A percentile compares a stretch with the other conserved stretches of the same genome.
phyloP scores from a whole-genome alignment of 495 filamentous ascomycete species.

The Hypoxylon rickii region DNA sequence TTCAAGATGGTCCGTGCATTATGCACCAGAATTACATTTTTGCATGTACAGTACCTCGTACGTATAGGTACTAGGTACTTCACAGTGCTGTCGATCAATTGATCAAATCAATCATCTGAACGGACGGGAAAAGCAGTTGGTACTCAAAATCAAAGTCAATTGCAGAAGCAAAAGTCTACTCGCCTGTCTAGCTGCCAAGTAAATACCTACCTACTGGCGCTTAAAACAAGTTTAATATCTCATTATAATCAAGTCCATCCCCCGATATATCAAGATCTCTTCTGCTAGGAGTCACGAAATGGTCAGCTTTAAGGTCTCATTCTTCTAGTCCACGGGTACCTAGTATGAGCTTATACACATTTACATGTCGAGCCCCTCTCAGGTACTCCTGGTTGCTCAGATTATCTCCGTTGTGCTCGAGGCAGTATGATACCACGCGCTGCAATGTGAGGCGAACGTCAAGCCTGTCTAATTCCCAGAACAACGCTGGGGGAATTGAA shows the following conservation, averaged over 20 bases:
- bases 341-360: constrained; percentile 36
- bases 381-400: constrained; percentile 26
- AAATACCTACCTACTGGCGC: too few species aligned
- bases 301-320: neutral
- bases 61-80: too few species aligned
- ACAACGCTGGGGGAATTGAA: constrained; percentile 42
- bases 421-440: constrained; percentile 3
- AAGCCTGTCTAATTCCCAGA: constrained; percentile 13
- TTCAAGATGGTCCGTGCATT: too few species aligned
- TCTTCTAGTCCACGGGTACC: constrained; percentile 22
- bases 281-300: constrained; percentile 13
- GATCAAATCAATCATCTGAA: too few species aligned
- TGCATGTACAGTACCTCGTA: too few species aligned
- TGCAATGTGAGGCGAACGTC: constrained; percentile 14
- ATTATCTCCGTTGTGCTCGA: constrained; percentile 12
- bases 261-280: neutral
- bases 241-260: neutral
- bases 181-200: too few species aligned
- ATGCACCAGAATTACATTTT: too few species aligned
- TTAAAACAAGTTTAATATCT: too few species aligned
- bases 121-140: neutral
- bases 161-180: too few species aligned
- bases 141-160: neutral
- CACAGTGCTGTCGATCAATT: too few species aligned
- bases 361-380: constrained; percentile 31